Evolutionary conservation across 441 rosid genomes (phyloP).

Genomic region (Omphalea diandra): DNA sequence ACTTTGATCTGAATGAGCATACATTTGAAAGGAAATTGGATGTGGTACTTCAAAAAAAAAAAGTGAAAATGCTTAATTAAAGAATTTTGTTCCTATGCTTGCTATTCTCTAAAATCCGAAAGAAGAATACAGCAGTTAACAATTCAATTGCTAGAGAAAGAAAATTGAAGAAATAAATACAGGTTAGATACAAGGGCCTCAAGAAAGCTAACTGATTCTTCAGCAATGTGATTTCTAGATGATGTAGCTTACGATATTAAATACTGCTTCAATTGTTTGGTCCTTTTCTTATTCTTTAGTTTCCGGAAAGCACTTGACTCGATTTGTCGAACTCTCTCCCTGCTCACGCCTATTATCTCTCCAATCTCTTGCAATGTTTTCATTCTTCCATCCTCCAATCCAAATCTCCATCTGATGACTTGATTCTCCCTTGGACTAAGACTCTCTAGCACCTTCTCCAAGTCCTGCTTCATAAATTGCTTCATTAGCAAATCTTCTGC

Average conservation of each 20-base stretch:
- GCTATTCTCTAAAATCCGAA: constrained; percentile 17
- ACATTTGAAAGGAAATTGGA: too few relatives aligned
- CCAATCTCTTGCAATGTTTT: constrained; percentile 95
- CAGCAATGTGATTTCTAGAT: constrained; percentile 5
- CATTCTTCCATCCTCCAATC: constrained; percentile 85
- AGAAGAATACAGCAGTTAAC: constrained; percentile 18
- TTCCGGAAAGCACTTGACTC: constrained; percentile 77
- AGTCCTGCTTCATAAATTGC: constrained; percentile 76
- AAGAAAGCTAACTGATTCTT: constrained; percentile 14
- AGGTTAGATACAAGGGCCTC: constrained; percentile 20
- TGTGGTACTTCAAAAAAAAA: not conserved
- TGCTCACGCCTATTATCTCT: constrained; percentile 72
- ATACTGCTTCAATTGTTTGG: constrained; percentile 69
- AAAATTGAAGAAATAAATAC: constrained; percentile 10
- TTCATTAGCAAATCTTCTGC: constrained; percentile 62
- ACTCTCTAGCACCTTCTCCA: constrained; percentile 70
- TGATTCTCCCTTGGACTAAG: constrained; percentile 69
- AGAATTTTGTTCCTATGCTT: constrained; percentile 34
- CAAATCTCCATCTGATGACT: constrained; percentile 87
- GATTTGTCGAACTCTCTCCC: constrained; percentile 88
- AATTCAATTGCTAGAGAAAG: constrained; percentile 11
- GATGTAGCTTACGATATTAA: constrained; percentile 32
- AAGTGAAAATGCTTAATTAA: constrained; percentile 10
- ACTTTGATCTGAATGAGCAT: too few relatives aligned
- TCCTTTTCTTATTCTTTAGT: constrained; percentile 80